These are phyloP conservation scores for Yamadazyma triangularis DNA, from an alignment of 1,139 yeast genomes.

Conservation along the genomic window DNA sequence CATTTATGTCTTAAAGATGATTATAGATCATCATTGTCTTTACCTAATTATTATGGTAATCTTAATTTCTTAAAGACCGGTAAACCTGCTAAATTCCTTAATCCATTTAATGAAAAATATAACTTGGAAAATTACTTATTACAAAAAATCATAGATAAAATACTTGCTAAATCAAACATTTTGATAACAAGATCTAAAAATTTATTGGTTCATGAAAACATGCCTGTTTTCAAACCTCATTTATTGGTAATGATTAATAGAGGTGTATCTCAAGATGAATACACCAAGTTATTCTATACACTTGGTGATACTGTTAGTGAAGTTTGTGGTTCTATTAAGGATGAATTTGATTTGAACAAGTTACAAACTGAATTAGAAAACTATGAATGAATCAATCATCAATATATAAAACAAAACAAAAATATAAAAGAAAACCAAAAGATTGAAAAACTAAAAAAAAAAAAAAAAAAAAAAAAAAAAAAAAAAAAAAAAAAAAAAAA, in stretches of 20 bases:
- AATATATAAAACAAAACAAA: no score
- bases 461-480: no score
- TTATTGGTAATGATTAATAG: conserved; percentile 58
- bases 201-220: conserved; percentile 67
- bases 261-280: conserved; percentile 52
- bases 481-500: not conserved
- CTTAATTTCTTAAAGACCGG: conserved; percentile 35
- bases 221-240: conserved; percentile 69
- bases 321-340: conserved; percentile 14
- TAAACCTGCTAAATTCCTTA: conserved; percentile 29
- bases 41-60: conserved; percentile 48
- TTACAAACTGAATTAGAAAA: conserved; percentile 17
- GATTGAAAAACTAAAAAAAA: not conserved
- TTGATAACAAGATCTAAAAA: conserved; percentile 68
- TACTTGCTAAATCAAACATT: conserved; percentile 47
- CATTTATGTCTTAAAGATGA: conserved; percentile 52
- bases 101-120: conserved; percentile 38
- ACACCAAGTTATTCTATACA: conserved; percentile 21
- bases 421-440: conserved; percentile 1
- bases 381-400: no score
- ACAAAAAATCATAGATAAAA: conserved; percentile 57
- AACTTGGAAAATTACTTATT: conserved; percentile 60
- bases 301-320: conserved; percentile 15
- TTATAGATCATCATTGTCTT: conserved; percentile 36
- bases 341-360: conserved; percentile 14